These are phyloP conservation scores for Penicillium cinerascens DNA, from an alignment of 495 filamentous ascomycete genomes.

Conservation along the genomic window DNA sequence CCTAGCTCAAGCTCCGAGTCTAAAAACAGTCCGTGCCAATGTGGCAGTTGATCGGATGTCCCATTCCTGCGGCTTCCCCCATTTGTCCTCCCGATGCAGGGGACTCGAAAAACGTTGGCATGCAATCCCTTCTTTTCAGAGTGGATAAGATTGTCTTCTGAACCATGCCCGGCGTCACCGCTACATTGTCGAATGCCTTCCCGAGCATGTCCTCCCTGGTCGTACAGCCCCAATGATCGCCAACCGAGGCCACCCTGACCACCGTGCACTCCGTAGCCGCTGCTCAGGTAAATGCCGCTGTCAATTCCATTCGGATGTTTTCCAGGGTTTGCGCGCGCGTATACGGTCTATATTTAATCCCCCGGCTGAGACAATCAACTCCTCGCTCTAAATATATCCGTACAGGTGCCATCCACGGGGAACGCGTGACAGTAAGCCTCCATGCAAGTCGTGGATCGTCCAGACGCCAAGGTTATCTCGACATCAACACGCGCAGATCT, in stretches of 20 bases:
- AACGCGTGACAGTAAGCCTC: background rate
- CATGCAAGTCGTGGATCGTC: background rate
- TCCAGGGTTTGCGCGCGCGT: background rate
- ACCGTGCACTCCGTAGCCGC: background rate
- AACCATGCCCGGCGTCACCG: background rate
- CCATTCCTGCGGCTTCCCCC: slow-evolving; percentile 19
- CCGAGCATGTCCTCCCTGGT: background rate
- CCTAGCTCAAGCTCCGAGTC: background rate
- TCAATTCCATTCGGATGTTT: background rate
- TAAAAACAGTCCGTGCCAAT: background rate
- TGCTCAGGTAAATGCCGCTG: background rate
- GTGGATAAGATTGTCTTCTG: background rate
- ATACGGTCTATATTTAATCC: background rate
- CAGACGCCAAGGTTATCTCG: background rate
- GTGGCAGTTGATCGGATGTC: slow-evolving; percentile 16
- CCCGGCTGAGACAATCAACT: background rate
- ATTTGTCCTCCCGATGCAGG: slow-evolving; percentile 22
- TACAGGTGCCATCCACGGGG: background rate
- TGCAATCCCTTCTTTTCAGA: background rate
- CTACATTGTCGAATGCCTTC: slow-evolving; percentile 3
- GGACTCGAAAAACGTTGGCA: background rate
- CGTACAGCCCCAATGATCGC: slow-evolving; percentile 1
- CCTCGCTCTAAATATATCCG: background rate
- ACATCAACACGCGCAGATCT: too few relatives aligned
- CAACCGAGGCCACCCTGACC: slow-evolving; percentile 1